A percentile compares a stretch with the other conserved stretches of the same genome.
Conservation (phyloP, 2,329 filamentous ascomycete species). For the Alternaria sp. region DNA sequence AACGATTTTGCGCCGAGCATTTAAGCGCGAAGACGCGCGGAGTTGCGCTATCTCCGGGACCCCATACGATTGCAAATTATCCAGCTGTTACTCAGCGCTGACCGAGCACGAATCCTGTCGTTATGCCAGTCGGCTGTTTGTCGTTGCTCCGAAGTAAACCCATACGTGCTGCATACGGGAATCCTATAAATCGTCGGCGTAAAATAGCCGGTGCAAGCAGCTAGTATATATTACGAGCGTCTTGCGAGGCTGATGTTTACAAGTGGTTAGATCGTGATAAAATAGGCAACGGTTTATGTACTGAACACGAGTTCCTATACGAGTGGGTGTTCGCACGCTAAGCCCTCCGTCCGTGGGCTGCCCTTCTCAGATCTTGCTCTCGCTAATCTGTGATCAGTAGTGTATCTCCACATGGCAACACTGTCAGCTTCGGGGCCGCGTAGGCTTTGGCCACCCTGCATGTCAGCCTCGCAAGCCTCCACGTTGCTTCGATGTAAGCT, state of each 20-base stretch:
- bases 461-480: conserved; percentile 4
- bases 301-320: background rate
- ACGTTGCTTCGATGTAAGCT: background rate
- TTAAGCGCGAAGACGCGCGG: conserved; percentile 1
- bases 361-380: conserved; percentile 19
- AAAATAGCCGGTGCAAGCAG: background rate
- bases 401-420: conserved; percentile 11
- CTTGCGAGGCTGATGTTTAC: background rate
- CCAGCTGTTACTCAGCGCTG: background rate
- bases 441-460: conserved; percentile 7
- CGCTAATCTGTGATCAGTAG: conserved; percentile 25
- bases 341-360: conserved; percentile 1
- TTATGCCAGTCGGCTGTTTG: background rate
- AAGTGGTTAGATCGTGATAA: background rate
- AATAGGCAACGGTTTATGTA: background rate
- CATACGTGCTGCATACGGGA: background rate
- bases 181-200: background rate
- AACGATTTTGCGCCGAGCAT: conserved; percentile 10
- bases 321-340: conserved; percentile 1
- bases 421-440: conserved; percentile 11
- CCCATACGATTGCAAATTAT: background rate
- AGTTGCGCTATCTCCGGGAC: background rate
- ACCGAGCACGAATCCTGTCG: conserved; percentile 3
- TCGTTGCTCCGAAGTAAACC: background rate
- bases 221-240: conserved; percentile 2